A percentile compares a stretch with the other conserved stretches of the same genome.
Conservation (phyloP, 495 filamentous ascomycete species). For the Trichodelitschia bisporula region DNA sequence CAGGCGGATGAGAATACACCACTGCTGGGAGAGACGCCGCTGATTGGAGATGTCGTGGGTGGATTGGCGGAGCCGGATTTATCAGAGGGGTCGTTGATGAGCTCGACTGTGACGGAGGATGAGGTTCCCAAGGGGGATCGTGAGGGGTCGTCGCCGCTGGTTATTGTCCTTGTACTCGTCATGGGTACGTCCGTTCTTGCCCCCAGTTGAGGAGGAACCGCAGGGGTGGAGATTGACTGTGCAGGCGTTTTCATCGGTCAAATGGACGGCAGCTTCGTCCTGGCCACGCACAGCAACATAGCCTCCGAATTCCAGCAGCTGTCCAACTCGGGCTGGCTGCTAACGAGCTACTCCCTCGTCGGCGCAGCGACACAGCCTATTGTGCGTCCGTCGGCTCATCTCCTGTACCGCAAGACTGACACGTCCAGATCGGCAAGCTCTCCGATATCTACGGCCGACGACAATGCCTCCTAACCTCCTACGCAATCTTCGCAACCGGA, state of each 20-base stretch:
- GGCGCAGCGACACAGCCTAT: constrained; percentile 31
- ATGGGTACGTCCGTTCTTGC: too few species aligned
- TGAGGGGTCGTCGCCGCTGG: too few species aligned
- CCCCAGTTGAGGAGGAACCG: too few species aligned
- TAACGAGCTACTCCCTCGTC: constrained; percentile 36
- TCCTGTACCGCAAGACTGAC: background rate
- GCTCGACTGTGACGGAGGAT: too few species aligned
- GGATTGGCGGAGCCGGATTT: too few species aligned
- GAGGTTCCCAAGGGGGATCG: too few species aligned
- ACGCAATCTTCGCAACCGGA: constrained; percentile 21
- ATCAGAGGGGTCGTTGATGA: too few species aligned
- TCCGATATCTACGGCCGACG: constrained; percentile 25
- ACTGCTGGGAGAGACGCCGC: too few species aligned
- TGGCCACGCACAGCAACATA: constrained; percentile 35
- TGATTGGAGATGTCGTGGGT: too few species aligned
- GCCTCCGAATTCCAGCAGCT: constrained; percentile 41
- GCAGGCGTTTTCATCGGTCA: constrained; percentile 42
- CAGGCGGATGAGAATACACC: too few species aligned
- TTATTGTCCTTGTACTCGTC: too few species aligned
- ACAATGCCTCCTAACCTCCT: constrained; percentile 17
- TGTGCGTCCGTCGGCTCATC: constrained; percentile 11
- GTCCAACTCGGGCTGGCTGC: constrained; percentile 37
- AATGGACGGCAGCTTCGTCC: constrained; percentile 33
- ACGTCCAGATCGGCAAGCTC: constrained; percentile 19
- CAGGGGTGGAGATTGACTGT: too few species aligned